phyloP scores from a whole-genome alignment of 768 basidiomycete genomes.

The Naganishia randhawae region DNA sequence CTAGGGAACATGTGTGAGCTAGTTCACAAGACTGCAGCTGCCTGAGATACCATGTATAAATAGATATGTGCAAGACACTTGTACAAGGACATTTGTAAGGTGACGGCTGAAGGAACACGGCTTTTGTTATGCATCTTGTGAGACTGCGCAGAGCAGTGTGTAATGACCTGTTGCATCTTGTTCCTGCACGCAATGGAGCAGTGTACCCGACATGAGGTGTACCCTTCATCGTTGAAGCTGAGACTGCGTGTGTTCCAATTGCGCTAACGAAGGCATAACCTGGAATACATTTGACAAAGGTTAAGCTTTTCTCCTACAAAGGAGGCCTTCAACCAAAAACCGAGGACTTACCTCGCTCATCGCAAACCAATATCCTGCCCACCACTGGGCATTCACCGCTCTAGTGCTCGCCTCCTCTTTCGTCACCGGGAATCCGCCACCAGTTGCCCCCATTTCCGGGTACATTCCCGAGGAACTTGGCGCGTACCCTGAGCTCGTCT shows the following conservation, averaged over 20 bases:
- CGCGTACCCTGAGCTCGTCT: conserved; percentile 8
- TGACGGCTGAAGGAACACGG: not conserved
- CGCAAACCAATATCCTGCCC: conserved; percentile 50
- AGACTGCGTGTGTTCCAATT: conserved; percentile 13
- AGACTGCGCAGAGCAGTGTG: not conserved
- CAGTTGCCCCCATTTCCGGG: conserved; percentile 19
- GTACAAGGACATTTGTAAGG: not conserved
- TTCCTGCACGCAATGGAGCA: too few species aligned
- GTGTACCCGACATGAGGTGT: not conserved
- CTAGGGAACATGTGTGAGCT: too few species aligned
- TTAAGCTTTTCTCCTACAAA: not conserved
- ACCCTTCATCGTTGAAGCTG: conserved; percentile 8
- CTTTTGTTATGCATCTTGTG: not conserved
- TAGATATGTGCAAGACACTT: not conserved
- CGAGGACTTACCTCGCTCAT: conserved; percentile 31
- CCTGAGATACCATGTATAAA: not conserved
- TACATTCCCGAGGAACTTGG: conserved; percentile 15
- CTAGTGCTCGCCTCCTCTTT: conserved; percentile 37
- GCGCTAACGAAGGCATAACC: conserved; percentile 10
- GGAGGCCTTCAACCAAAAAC: too few species aligned
- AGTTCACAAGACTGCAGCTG: not conserved
- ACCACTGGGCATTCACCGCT: conserved; percentile 48
- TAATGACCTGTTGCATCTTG: not conserved
- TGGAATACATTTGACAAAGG: not conserved
- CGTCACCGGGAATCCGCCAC: conserved; percentile 14